Conservation (phyloP, 371 early-diverging fungal species). For the Zychaea mexicana region DNA sequence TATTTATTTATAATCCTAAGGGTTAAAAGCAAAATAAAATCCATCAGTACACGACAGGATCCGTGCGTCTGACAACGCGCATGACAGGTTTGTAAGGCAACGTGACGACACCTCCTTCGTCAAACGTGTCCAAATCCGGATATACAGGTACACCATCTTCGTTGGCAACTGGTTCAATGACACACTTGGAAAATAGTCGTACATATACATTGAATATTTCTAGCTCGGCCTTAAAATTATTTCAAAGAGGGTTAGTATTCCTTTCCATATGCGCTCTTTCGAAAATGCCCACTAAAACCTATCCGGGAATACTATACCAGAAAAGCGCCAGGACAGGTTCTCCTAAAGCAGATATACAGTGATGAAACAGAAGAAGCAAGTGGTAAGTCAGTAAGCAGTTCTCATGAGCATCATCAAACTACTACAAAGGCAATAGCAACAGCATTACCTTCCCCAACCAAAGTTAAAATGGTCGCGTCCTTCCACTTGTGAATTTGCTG, state of each 20-base stretch:
- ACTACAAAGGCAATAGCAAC: not conserved
- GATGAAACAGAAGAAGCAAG: not conserved
- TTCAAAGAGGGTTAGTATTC: not conserved
- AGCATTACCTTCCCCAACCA: conserved; percentile 15
- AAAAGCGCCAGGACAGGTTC: conserved; percentile 14
- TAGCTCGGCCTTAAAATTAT: conserved; percentile 7
- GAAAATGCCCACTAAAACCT: too few species aligned
- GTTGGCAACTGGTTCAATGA: conserved; percentile 6
- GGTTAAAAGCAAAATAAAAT: too few species aligned
- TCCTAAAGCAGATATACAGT: too few species aligned
- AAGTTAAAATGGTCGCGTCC: conserved; percentile 10
- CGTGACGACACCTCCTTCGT: conserved; percentile 7
- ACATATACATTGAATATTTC: conserved; percentile 7
- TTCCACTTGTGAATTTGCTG: conserved; percentile 6
- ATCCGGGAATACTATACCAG: too few species aligned
- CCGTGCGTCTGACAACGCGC: conserved; percentile 7
- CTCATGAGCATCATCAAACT: not conserved
- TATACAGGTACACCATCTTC: conserved; percentile 5
- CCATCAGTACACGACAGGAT: too few species aligned
- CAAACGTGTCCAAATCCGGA: conserved; percentile 3
- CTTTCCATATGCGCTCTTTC: too few species aligned
- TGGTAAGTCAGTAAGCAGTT: not conserved
- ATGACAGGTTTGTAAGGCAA: not conserved
- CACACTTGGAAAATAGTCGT: conserved; percentile 11
- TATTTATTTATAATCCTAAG: too few species aligned